Conservation (phyloP, 768 basidiomycete species). For the Lactarius sp. region DNA sequence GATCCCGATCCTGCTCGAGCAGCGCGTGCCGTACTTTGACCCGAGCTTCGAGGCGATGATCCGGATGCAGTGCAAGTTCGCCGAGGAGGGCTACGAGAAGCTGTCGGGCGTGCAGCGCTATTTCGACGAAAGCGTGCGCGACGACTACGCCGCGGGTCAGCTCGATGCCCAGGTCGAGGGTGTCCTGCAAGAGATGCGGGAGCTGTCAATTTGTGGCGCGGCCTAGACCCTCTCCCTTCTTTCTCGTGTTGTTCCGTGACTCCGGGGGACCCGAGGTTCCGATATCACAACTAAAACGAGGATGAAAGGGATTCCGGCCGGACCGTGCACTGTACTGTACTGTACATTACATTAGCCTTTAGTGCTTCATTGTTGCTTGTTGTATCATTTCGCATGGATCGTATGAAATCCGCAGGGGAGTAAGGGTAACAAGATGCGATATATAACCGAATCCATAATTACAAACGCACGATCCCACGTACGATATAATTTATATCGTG, state of each 20-base stretch:
- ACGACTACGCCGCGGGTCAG: constrained; percentile 96
- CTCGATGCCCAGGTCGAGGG: constrained; percentile 97
- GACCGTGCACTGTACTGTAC: not conserved
- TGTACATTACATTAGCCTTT: constrained; percentile 9
- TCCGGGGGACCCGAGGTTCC: constrained; percentile 1
- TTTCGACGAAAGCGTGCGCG: constrained; percentile 83
- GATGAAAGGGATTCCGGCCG: not conserved
- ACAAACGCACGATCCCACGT: constrained; percentile 5
- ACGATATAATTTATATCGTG: constrained; percentile 17
- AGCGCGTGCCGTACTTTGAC: constrained; percentile 96
- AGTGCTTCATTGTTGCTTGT: not conserved
- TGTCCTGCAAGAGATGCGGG: constrained; percentile 95
- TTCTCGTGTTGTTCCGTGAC: not conserved
- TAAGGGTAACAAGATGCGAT: not conserved
- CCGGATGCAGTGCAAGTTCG: constrained; percentile 95
- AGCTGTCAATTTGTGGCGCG: constrained; percentile 87
- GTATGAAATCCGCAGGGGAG: constrained; percentile 7
- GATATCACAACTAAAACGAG: constrained; percentile 4
- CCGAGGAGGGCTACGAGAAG: constrained; percentile 97
- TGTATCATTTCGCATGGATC: constrained; percentile 3
- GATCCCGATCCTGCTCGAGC: constrained; percentile 86
- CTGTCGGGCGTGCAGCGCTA: constrained; percentile 92
- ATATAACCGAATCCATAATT: constrained; percentile 17
- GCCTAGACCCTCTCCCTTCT: constrained; percentile 18
- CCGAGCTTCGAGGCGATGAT: constrained; percentile 99